Conservation (phyloP, 1,284 basidiomycete genomes). For the Puccinia hordei region DNA sequence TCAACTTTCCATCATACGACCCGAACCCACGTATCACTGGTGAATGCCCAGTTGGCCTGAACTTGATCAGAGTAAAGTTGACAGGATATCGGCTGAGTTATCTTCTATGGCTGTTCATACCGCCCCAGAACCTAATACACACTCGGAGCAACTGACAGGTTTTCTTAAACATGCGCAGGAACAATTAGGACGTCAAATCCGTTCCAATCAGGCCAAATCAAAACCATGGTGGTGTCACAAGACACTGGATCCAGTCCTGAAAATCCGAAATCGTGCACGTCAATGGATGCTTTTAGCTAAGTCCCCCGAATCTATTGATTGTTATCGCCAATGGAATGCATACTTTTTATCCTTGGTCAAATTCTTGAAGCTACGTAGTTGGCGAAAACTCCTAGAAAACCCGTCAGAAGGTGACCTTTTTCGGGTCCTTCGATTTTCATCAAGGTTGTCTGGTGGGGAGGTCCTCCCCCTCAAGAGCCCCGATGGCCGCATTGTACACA, state of each 20-base stretch:
- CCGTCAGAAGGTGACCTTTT: not conserved
- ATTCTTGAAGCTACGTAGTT: not conserved
- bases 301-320: not conserved
- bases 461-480: not conserved
- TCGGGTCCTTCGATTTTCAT: not conserved
- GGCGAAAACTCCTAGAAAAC: not conserved
- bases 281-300: slow-evolving; percentile 10
- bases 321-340: not conserved
- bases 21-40: not conserved
- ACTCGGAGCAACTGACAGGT: not conserved
- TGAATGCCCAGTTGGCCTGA: not conserved
- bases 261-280: not conserved
- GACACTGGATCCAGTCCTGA: not conserved
- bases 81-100: not conserved
- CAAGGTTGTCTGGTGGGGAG: too few relatives aligned
- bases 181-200: not conserved
- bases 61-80: not conserved
- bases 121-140: not conserved
- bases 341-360: not conserved
- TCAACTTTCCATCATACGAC: not conserved
- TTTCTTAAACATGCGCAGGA: not conserved
- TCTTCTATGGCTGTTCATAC: not conserved
- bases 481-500: not conserved
- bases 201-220: not conserved
- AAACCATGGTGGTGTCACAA: slow-evolving; percentile 26